Percentiles rank a stretch among this genome's conserved stretches.
Evolutionary conservation across 2,329 filamentous ascomycete genomes (phyloP).

Genomic region (Aspergillus novofumigatus): DNA sequence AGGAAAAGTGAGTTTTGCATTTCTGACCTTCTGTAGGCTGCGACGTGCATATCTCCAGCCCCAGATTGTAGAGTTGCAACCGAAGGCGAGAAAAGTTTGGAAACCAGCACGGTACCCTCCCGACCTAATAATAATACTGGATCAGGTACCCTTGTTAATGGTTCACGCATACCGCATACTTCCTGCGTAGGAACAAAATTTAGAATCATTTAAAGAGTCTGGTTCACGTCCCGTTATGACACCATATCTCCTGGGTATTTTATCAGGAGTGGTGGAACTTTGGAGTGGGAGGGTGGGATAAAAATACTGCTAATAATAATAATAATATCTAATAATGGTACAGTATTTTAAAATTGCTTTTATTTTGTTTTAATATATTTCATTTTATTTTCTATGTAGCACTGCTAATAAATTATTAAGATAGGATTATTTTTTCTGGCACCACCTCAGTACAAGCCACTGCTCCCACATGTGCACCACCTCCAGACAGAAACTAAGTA

Average conservation of each 20-base stretch:
- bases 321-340: slow-evolving; percentile 6
- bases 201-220: background rate
- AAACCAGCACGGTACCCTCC: background rate
- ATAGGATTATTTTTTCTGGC: background rate
- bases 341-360: slow-evolving; percentile 4
- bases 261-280: background rate
- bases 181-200: background rate
- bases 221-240: background rate
- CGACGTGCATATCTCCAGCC: background rate
- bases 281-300: background rate
- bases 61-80: background rate
- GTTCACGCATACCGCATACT: background rate
- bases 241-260: background rate
- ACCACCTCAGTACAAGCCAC: slow-evolving; percentile 1
- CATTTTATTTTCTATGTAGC: background rate
- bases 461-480: slow-evolving; percentile 4
- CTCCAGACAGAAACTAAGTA: slow-evolving; percentile 7
- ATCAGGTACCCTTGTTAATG: background rate
- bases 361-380: background rate
- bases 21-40: background rate
- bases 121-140: too few relatives aligned
- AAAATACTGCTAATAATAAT: background rate
- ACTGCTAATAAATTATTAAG: background rate
- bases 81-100: background rate
- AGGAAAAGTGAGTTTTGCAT: slow-evolving; percentile 14